Evolutionary conservation across 768 basidiomycete genomes (phyloP).

Genomic region (Rhizopogon vinicolor): DNA sequence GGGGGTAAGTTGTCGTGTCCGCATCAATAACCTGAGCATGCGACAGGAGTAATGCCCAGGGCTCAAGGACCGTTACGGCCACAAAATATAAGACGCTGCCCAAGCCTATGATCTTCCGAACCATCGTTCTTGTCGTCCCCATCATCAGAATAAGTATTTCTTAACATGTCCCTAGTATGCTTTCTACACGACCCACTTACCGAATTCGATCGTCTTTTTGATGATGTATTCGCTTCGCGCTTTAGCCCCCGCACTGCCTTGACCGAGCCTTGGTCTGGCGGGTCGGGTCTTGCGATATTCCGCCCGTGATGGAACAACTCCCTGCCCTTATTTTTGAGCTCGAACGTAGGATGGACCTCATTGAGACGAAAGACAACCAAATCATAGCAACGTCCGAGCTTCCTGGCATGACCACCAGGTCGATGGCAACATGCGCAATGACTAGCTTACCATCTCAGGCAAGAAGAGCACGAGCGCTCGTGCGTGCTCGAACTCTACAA

Average conservation of each 20-base stretch:
- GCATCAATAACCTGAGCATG: neutral
- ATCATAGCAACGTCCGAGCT: conserved; percentile 53
- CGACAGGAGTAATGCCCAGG: neutral
- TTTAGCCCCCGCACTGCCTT: neutral
- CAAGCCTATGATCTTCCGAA: neutral
- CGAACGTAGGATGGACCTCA: conserved; percentile 38
- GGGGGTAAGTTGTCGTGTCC: no score
- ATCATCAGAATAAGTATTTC: neutral
- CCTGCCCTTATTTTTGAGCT: neutral
- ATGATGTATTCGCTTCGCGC: conserved; percentile 29
- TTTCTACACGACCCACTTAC: conserved; percentile 39
- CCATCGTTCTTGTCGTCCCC: neutral
- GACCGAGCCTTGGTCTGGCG: neutral
- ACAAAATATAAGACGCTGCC: neutral
- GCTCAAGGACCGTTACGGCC: neutral
- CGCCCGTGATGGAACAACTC: neutral
- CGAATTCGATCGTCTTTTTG: conserved; percentile 41
- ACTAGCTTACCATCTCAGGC: conserved; percentile 44
- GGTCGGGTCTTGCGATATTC: conserved; percentile 3
- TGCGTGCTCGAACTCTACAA: conserved; percentile 38
- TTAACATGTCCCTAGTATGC: conserved; percentile 16
- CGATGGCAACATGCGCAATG: conserved; percentile 40
- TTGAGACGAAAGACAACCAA: conserved; percentile 37
- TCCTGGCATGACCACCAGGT: conserved; percentile 45
- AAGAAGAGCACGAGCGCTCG: conserved; percentile 37